Conservation (phyloP, 164 flowering plant species). For the Protea cynaroides region DNA sequence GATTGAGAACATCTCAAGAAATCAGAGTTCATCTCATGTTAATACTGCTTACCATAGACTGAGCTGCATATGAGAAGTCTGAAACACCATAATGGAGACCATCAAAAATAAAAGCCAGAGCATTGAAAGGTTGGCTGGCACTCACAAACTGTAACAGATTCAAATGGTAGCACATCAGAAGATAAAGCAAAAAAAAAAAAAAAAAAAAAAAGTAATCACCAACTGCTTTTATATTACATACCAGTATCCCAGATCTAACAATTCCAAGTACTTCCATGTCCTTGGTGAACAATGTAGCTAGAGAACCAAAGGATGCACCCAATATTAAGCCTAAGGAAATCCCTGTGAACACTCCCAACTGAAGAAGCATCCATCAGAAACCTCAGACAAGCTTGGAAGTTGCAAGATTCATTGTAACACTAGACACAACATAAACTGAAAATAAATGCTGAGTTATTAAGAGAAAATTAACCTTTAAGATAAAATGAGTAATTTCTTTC, state of each 20-base stretch:
- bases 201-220: neutral
- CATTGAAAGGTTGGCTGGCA: constrained; percentile 85
- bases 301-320: constrained; percentile 55
- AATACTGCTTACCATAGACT: constrained; percentile 55
- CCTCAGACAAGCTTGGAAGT: neutral
- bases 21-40: neutral
- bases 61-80: constrained; percentile 81
- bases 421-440: neutral
- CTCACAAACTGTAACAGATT: constrained; percentile 65
- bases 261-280: constrained; percentile 65
- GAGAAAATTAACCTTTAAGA: constrained; percentile 50
- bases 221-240: constrained; percentile 20
- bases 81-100: constrained; percentile 95
- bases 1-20: neutral
- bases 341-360: constrained; percentile 75
- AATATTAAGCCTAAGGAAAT: constrained; percentile 50
- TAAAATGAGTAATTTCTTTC: constrained; percentile 51
- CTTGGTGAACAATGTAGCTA: constrained; percentile 70
- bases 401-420: neutral
- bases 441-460: neutral
- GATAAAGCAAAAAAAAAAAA: neutral
- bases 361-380: constrained; percentile 20
- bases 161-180: constrained; percentile 2
- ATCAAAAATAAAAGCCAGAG: constrained; percentile 83
- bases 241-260: constrained; percentile 70